A percentile compares a stretch with the other conserved stretches of the same genome.
These are phyloP conservation scores for Plectosphaerella cucumerina DNA, from an alignment of 2,329 filamentous ascomycete species.

Conservation along the genomic window DNA sequence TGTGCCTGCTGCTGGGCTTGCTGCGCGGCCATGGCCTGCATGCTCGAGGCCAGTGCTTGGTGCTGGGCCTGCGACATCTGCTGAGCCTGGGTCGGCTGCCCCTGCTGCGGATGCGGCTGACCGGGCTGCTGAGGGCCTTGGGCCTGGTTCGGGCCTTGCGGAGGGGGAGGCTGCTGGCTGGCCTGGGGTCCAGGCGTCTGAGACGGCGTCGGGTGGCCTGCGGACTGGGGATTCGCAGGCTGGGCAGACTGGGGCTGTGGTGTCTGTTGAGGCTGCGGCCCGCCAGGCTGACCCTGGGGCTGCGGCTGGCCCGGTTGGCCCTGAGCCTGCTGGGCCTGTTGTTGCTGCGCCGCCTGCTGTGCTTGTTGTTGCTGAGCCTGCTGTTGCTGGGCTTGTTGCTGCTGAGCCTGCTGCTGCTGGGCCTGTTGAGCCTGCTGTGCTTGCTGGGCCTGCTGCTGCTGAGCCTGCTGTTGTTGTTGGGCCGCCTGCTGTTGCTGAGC, in stretches of 20 bases:
- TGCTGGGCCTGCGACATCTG: slow-evolving; percentile 16
- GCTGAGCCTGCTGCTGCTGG: slow-evolving; percentile 27
- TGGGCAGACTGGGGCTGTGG: slow-evolving; percentile 13
- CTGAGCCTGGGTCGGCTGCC: slow-evolving; percentile 23
- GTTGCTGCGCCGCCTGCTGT: slow-evolving; percentile 30
- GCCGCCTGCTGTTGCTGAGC: slow-evolving; percentile 31
- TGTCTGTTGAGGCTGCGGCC: slow-evolving; percentile 12
- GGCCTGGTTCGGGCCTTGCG: slow-evolving; percentile 21
- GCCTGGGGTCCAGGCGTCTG: slow-evolving; percentile 13
- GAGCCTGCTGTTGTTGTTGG: slow-evolving; percentile 28
- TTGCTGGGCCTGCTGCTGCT: slow-evolving; percentile 31
- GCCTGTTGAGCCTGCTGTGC: slow-evolving; percentile 28
- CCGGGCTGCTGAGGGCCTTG: slow-evolving; percentile 26
- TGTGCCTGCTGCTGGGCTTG: slow-evolving; percentile 19
- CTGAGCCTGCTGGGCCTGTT: slow-evolving; percentile 22
- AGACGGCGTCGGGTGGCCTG: slow-evolving; percentile 13
- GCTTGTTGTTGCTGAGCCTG: slow-evolving; percentile 29
- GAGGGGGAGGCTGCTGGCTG: slow-evolving; percentile 20
- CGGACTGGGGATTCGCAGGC: slow-evolving; percentile 13
- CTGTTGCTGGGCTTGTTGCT: slow-evolving; percentile 30
- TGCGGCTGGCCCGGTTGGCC: slow-evolving; percentile 24
- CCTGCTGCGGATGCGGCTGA: slow-evolving; percentile 28
- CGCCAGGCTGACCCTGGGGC: slow-evolving; percentile 25
- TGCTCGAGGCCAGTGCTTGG: slow-evolving; percentile 28
- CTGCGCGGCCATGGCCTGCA: slow-evolving; percentile 8